phyloP scores from a whole-genome alignment of 352 stramenopile genomes.

The Phytophthora syringae region DNA sequence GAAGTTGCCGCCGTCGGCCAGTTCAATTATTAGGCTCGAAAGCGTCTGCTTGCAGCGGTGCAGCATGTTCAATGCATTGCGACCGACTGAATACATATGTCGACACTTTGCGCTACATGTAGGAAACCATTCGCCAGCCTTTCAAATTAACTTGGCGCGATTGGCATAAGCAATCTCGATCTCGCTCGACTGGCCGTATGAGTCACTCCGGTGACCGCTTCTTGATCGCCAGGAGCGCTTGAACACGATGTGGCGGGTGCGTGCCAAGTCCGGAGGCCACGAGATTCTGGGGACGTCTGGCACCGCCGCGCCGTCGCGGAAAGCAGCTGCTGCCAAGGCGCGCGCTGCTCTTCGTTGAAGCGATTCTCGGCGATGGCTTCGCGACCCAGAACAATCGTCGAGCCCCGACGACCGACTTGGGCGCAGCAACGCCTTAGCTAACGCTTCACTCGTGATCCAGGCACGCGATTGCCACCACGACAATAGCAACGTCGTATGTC shows the following conservation, averaged over 20 bases:
- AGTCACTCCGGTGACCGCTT: slow-evolving; percentile 14
- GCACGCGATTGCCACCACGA: not conserved
- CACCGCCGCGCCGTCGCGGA: slow-evolving; percentile 23
- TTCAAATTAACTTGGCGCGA: not conserved
- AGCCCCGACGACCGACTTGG: not conserved
- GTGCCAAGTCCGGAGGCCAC: slow-evolving; percentile 13
- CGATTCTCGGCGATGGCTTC: slow-evolving; percentile 21
- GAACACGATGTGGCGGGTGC: slow-evolving; percentile 22
- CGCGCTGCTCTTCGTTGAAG: slow-evolving; percentile 27
- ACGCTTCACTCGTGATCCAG: slow-evolving; percentile 12
- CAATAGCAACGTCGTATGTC: slow-evolving; percentile 11
- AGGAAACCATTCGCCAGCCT: no score
- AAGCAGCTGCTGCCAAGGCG: slow-evolving; percentile 35
- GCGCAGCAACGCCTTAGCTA: slow-evolving; percentile 24
- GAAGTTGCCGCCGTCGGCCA: no score
- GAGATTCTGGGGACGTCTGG: slow-evolving; percentile 25
- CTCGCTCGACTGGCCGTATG: slow-evolving; percentile 4
- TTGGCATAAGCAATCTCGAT: slow-evolving; percentile 34
- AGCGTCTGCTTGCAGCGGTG: no score
- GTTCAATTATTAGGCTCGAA: no score
- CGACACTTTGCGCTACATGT: no score
- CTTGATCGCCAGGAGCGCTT: slow-evolving; percentile 16
- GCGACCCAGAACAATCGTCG: slow-evolving; percentile 3
- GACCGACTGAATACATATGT: no score
- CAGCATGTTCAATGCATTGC: no score